Percentiles rank a stretch among this genome's conserved stretches.
These are phyloP conservation scores for Termitomyces sp. DNA, from an alignment of 768 basidiomycete genomes.

Conservation along the genomic window DNA sequence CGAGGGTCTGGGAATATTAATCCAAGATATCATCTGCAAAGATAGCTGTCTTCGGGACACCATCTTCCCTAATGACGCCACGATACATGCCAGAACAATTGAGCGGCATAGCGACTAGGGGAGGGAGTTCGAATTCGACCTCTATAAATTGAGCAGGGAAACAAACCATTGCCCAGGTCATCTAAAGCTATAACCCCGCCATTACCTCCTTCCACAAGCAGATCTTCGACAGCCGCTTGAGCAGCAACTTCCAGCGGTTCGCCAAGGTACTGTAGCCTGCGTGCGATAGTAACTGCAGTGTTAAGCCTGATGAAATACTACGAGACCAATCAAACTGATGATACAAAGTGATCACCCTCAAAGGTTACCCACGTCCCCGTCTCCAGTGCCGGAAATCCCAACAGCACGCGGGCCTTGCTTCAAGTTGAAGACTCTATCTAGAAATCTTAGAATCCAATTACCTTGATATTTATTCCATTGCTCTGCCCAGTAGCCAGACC, in stretches of 20 bases:
- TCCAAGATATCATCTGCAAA: slow-evolving; percentile 60
- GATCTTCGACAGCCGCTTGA: slow-evolving; percentile 47
- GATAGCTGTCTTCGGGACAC: slow-evolving; percentile 67
- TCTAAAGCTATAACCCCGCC: slow-evolving; percentile 79
- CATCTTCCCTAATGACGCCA: slow-evolving; percentile 66
- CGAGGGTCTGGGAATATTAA: not conserved
- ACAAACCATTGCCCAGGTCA: slow-evolving; percentile 58
- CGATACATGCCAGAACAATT: slow-evolving; percentile 84
- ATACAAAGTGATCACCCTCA: not conserved
- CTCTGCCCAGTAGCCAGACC: slow-evolving; percentile 80
- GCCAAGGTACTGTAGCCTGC: slow-evolving; percentile 53
- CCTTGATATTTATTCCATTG: slow-evolving; percentile 47
- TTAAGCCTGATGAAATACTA: slow-evolving; percentile 76
- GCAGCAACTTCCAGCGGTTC: slow-evolving; percentile 56
- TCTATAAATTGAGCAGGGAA: not conserved
- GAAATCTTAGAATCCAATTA: slow-evolving; percentile 26
- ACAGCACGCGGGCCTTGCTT: slow-evolving; percentile 37
- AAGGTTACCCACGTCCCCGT: slow-evolving; percentile 61
- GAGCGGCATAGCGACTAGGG: slow-evolving; percentile 63
- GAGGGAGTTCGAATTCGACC: not conserved
- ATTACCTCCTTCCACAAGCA: slow-evolving; percentile 51
- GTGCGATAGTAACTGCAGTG: slow-evolving; percentile 61
- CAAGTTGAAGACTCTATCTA: slow-evolving; percentile 15
- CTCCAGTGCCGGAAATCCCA: slow-evolving; percentile 80
- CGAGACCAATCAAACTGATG: not conserved